Percentiles rank a stretch among this genome's conserved stretches.
Evolutionary conservation across 2,329 filamentous ascomycete species (phyloP).

Genomic region (Penicillium brevicompactum): DNA sequence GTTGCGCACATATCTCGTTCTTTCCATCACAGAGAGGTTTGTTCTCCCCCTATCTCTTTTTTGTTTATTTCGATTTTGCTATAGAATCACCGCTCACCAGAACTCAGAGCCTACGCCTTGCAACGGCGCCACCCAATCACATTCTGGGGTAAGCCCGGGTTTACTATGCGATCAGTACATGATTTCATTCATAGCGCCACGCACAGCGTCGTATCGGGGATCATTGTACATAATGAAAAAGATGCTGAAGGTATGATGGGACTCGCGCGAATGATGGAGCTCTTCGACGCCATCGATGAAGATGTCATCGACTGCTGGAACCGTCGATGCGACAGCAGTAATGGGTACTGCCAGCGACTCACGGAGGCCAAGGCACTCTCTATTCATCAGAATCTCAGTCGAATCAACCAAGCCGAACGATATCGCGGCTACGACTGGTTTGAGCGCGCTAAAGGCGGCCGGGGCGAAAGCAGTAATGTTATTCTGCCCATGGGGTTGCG

Average conservation of each 20-base stretch:
- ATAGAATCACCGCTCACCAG: slow-evolving; percentile 1
- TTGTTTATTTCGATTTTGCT: not conserved
- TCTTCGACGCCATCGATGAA: slow-evolving; percentile 48
- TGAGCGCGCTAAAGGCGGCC: slow-evolving; percentile 33
- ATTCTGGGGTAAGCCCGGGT: slow-evolving; percentile 44
- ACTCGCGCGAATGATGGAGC: slow-evolving; percentile 46
- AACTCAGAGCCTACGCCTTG: slow-evolving; percentile 43
- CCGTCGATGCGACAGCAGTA: slow-evolving; percentile 61
- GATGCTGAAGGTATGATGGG: slow-evolving; percentile 48
- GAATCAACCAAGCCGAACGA: slow-evolving; percentile 36
- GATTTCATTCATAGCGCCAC: slow-evolving; percentile 42
- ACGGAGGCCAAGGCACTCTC: slow-evolving; percentile 60
- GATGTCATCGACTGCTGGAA: slow-evolving; percentile 49
- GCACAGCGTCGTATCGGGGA: slow-evolving; percentile 39
- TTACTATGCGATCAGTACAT: slow-evolving; percentile 44
- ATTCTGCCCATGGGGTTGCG: slow-evolving; percentile 30
- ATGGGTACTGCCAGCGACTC: slow-evolving; percentile 65
- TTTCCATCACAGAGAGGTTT: slow-evolving; percentile 42
- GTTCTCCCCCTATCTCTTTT: not conserved
- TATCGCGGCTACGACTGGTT: slow-evolving; percentile 43
- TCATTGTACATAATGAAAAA: slow-evolving; percentile 48
- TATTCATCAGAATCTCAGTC: slow-evolving; percentile 38
- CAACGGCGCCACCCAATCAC: slow-evolving; percentile 46
- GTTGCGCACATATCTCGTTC: slow-evolving; percentile 38
- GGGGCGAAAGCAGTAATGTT: slow-evolving; percentile 17